phyloP scores from a whole-genome alignment of 2,329 filamentous ascomycete species.

The Claviceps digitariae region DNA sequence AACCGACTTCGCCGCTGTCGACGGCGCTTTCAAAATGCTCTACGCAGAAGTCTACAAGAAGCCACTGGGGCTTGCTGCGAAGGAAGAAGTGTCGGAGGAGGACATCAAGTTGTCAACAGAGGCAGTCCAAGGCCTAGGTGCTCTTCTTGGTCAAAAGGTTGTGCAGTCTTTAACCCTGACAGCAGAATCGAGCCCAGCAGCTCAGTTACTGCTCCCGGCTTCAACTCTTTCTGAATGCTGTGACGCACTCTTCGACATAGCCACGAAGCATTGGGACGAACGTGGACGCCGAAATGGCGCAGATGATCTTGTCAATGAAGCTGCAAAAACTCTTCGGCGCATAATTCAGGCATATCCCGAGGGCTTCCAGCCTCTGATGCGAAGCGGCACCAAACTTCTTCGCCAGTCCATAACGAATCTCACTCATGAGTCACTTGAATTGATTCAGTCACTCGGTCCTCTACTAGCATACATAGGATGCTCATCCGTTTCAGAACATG shows the following conservation, averaged over 20 bases:
- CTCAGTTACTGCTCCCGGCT: slow-evolving; percentile 20
- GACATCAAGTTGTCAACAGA: slow-evolving; percentile 28
- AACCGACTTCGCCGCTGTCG: slow-evolving; percentile 22
- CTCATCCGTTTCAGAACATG: slow-evolving; percentile 17
- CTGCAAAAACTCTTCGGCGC: slow-evolving; percentile 26
- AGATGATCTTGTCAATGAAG: slow-evolving; percentile 27
- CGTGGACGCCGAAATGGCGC: slow-evolving; percentile 11
- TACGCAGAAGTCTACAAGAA: slow-evolving; percentile 30
- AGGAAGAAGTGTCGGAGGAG: slow-evolving; percentile 19
- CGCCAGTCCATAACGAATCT: slow-evolving; percentile 11
- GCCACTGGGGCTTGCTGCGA: slow-evolving; percentile 18
- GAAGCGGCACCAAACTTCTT: slow-evolving; percentile 14
- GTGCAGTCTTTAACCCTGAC: neutral
- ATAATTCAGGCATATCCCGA: slow-evolving; percentile 21
- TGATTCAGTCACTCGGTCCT: slow-evolving; percentile 24
- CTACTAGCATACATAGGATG: slow-evolving; percentile 37
- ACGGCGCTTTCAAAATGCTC: slow-evolving; percentile 25
- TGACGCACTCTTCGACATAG: slow-evolving; percentile 19
- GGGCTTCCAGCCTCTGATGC: slow-evolving; percentile 22
- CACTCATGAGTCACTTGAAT: slow-evolving; percentile 11
- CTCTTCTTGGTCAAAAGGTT: slow-evolving; percentile 27
- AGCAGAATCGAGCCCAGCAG: neutral
- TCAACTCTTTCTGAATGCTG: slow-evolving; percentile 25
- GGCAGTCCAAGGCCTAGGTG: slow-evolving; percentile 31
- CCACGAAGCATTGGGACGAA: slow-evolving; percentile 12